Conservation (phyloP, 305 asterid genomes). For the Stenogyne calaminthoides region DNA sequence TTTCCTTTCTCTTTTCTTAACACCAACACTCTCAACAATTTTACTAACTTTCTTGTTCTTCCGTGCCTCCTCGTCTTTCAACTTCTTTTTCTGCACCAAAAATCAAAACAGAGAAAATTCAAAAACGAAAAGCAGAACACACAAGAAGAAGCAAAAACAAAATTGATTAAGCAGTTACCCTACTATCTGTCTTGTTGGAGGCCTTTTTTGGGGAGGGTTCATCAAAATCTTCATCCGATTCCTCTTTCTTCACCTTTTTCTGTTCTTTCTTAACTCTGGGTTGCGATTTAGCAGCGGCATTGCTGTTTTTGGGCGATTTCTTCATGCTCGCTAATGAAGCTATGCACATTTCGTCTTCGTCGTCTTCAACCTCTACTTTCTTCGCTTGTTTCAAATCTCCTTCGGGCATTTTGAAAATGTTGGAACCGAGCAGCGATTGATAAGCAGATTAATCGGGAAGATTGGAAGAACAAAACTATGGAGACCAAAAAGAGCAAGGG, state of each 20-base stretch:
- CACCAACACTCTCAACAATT: conserved; percentile 30
- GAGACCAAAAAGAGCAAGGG: conserved; percentile 21
- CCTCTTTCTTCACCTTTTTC: conserved; percentile 45
- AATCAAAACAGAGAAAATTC: not conserved
- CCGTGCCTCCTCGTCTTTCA: conserved; percentile 41
- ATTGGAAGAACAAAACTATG: not conserved
- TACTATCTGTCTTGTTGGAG: conserved; percentile 37
- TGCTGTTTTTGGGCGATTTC: conserved; percentile 41
- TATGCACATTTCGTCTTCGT: conserved; percentile 40
- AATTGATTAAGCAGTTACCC: conserved; percentile 28
- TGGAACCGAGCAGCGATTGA: not conserved
- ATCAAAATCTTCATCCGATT: conserved; percentile 44
- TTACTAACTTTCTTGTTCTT: conserved; percentile 47
- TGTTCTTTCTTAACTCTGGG: conserved; percentile 43
- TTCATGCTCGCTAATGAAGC: conserved; percentile 38
- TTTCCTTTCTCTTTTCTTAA: conserved; percentile 64
- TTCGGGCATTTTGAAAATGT: conserved; percentile 38
- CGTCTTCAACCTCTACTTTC: conserved; percentile 48
- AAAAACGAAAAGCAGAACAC: not conserved
- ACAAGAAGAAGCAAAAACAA: not conserved
- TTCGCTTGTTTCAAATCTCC: conserved; percentile 44
- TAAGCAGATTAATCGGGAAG: not conserved
- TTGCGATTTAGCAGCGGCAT: conserved; percentile 43
- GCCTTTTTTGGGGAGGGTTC: conserved; percentile 36
- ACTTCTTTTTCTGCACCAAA: conserved; percentile 34